Evolutionary conservation across 352 stramenopile species (phyloP).

Genomic region (Elongisporangium undulatum): DNA sequence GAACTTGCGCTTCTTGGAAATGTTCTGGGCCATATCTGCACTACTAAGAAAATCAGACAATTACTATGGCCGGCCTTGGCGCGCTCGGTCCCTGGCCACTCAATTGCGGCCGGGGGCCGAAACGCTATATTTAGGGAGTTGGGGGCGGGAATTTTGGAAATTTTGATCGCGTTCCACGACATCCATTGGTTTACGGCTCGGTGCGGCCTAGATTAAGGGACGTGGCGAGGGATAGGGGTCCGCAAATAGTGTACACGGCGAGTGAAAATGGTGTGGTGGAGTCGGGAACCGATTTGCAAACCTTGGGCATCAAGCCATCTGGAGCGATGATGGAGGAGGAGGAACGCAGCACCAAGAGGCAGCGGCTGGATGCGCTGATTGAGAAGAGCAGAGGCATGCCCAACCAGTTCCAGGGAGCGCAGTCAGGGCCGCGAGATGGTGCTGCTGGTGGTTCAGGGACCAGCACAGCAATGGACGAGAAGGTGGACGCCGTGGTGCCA

Average conservation of each 20-base stretch:
- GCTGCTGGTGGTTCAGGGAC: neutral
- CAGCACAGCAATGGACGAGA: neutral
- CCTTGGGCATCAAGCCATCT: neutral
- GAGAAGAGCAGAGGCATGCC: slow-evolving; percentile 38
- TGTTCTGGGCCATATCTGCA: slow-evolving; percentile 82
- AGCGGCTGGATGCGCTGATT: slow-evolving; percentile 56
- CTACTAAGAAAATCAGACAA: slow-evolving; percentile 11
- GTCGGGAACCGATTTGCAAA: neutral
- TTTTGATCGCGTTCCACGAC: neutral
- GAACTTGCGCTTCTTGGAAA: slow-evolving; percentile 99
- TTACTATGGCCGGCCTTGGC: neutral
- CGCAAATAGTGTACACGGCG: neutral
- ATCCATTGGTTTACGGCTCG: neutral
- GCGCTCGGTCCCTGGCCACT: neutral
- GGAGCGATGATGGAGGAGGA: neutral
- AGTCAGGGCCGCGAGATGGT: neutral
- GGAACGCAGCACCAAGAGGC: slow-evolving; percentile 25
- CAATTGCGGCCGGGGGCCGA: neutral
- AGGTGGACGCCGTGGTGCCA: neutral
- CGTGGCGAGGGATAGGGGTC: neutral
- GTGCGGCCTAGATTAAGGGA: neutral
- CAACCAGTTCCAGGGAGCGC: slow-evolving; percentile 1
- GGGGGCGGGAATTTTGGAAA: neutral
- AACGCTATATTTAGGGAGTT: neutral
- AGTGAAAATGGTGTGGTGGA: neutral